Base-by-base conservation (phyloP, 1,139 yeast species). In the Saccharomyces pastorianus region DNA sequence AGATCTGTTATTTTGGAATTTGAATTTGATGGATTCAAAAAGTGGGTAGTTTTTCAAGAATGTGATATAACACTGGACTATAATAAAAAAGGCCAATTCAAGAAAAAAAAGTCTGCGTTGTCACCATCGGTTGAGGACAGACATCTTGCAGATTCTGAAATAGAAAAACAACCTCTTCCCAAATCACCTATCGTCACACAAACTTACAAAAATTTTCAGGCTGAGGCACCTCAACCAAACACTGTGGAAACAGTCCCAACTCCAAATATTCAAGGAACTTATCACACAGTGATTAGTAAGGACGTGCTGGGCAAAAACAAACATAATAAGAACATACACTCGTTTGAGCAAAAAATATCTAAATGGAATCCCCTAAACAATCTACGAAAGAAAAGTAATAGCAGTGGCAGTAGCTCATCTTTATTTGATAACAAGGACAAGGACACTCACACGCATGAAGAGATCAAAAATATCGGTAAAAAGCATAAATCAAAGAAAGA, bases 41-140 rank as follows among this genome's bases (percentile, higher is more conserved):
- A 88, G 66, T 88, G 96, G 96, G 79, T 88, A 27, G 81, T 88
- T 13, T 77, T 88, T 7, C 88, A 90, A 58, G 96, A 88, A 64
- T 80, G 79, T 58, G 79, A 81, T 49, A 72, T 82, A 51, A 69
- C 73, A 44, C 63, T 81, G 3, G 79, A 79, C 25, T 58, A 58
- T 51, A 47, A 61, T 51, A 49, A 59, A 52, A 46, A 51, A 73
- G 72, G 64, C 49, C 59, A 58, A 51, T 34, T 44, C 32, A 54
- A 54, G 29, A 51, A 53, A 47, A 26, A 23, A 27, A 38, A 14
- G 4, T 38, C 44, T 38, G 44, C 11, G n/a, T 11, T 5, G 1
- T 38, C 25, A 38, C 25, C 25, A 17, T 17, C 44, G 6, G 44
- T 4, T 2, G 44, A 17, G n/a, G n/a, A 32, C 25, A 27, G 44